Base-by-base conservation (phyloP, 176 grass and related monocot genomes). In the Pontederia crassipes region DNA sequence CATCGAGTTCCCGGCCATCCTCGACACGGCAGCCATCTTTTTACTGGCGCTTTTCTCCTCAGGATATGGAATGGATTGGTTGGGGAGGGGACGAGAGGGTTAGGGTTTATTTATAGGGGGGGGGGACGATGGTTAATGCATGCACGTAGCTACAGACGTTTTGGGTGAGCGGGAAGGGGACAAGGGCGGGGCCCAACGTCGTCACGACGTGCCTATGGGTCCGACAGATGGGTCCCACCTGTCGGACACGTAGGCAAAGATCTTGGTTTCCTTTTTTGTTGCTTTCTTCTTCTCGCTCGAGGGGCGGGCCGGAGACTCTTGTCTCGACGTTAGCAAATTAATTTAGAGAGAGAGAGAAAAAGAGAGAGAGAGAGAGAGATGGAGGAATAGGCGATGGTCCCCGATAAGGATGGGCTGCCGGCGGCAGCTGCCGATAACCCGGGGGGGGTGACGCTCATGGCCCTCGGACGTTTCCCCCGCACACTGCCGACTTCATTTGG, bases 151-250 rank as follows among this genome's bases (percentile, higher is more conserved):
- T 57, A 2, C 29, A 49, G 16, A 5, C 2, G 55, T 59, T 54
- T 59, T 8, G 13, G 15, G 12, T 9, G 24, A 24, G 20, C 20
- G 46, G 17, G 11, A 12, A 20, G 45, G 56, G 51, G 77, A 45
- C 80, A 89, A 35, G 12, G 72, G 48, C 68, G 78, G 87, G 74
- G 86, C 92, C 80, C 81, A 72, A 35, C 15, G 66, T 63, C 76
- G 76, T 86, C 85, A 70, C 68, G 72, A 55, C 52, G 50, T 2
- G 65, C 26, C 7, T 67, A 10, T 0, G 28, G 40, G 47, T 54
- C 75, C 59, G 24, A 78, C 81, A 89, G 12, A 78, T 68, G 82
- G 91, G 86, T 0, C 91, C 72, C 12, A 13, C 0, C 15, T 72
- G 75, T 78, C 69, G 52, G 80, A 55, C 83, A 84, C 65, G 90